Evolutionary conservation across 768 basidiomycete genomes (phyloP).

Genomic region (Bullera alba): DNA sequence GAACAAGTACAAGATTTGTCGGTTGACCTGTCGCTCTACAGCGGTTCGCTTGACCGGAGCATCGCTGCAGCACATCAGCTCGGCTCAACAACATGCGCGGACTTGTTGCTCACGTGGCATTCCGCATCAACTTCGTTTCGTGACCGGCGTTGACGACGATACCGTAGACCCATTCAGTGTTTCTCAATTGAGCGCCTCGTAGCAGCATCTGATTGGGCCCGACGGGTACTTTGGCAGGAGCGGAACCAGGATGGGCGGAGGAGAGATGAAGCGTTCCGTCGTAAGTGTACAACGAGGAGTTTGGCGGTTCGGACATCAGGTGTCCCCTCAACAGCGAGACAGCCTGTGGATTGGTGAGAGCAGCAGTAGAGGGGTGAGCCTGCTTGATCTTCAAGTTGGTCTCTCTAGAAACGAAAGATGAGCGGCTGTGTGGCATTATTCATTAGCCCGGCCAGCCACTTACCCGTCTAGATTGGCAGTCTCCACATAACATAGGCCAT

Average conservation of each 20-base stretch:
- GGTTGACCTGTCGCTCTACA: slow-evolving; percentile 91
- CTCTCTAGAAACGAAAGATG: slow-evolving; percentile 54
- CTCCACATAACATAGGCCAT: slow-evolving; percentile 95
- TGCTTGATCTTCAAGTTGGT: slow-evolving; percentile 99
- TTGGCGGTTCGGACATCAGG: slow-evolving; percentile 90
- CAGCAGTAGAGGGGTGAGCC: slow-evolving; percentile 70
- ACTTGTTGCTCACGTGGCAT: slow-evolving; percentile 94
- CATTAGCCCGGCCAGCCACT: slow-evolving; percentile 16
- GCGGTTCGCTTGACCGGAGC: slow-evolving; percentile 95
- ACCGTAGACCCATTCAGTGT: slow-evolving; percentile 95
- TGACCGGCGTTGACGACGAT: slow-evolving; percentile 91
- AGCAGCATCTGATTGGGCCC: slow-evolving; percentile 92
- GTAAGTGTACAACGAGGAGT: slow-evolving; percentile 94
- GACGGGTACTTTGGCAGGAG: slow-evolving; percentile 72
- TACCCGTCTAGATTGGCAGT: slow-evolving; percentile 96
- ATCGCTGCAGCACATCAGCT: slow-evolving; percentile 54
- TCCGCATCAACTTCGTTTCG: slow-evolving; percentile 96
- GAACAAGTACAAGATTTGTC: slow-evolving; percentile 93
- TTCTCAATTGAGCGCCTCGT: slow-evolving; percentile 88
- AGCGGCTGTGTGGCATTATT: background rate
- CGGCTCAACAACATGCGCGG: too few relatives aligned
- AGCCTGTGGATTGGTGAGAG: slow-evolving; percentile 68
- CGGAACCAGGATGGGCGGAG: slow-evolving; percentile 53
- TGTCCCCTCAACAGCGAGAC: slow-evolving; percentile 70
- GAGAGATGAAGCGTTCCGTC: slow-evolving; percentile 56